Base-by-base conservation (phyloP, 495 filamentous ascomycete genomes). In the Neurospora sp. region DNA sequence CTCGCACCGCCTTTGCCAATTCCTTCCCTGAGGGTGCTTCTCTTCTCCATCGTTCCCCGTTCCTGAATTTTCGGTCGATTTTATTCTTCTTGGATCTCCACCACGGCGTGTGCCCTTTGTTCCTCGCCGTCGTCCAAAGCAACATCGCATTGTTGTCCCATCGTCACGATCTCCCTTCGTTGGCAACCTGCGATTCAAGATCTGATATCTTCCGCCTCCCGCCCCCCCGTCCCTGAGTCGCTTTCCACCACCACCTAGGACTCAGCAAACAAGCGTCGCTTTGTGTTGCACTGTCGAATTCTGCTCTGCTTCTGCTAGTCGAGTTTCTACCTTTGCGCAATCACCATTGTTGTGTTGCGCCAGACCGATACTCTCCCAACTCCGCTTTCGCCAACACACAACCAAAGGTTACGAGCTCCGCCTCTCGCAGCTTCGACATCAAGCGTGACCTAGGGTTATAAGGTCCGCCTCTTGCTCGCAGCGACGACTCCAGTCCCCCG, bases 1-100 rank as follows among this genome's bases (percentile, higher is more conserved):
- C 48, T 70, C 79, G 79, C 79, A 79, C 79, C 79, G 79, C 79
- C 79, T 80, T 74, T 76, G 79, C 74, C 79, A 81, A 81, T 77
- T 35, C 40, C 61, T 72, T 76, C 78, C 79, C 77, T 72, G 41
- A 73, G 77, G 79, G 78, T 78, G 77, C 78, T 77, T 76, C 76
- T 80, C 75, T 80, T 81, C 78, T 79, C 80, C 72, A 77, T 70
- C 75, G 75, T 77, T 77, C 73, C 73, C 73, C 75, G 69, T 79
- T 76, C 71, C 72, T 73, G 73, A 65, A 39, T 71, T 74, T 71
- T 74, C 73, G 74, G 74, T 78, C 73, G 78, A 73, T 73, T 78
- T 76, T 77, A 71, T 74, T 77, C 74, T 70, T 77, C 53, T 61
- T 72, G 77, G 72, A 77, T 77, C 74, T 61, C 70, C 65, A 53